Base-by-base conservation (phyloP, 768 basidiomycete genomes). In the Calocera viscosa region DNA sequence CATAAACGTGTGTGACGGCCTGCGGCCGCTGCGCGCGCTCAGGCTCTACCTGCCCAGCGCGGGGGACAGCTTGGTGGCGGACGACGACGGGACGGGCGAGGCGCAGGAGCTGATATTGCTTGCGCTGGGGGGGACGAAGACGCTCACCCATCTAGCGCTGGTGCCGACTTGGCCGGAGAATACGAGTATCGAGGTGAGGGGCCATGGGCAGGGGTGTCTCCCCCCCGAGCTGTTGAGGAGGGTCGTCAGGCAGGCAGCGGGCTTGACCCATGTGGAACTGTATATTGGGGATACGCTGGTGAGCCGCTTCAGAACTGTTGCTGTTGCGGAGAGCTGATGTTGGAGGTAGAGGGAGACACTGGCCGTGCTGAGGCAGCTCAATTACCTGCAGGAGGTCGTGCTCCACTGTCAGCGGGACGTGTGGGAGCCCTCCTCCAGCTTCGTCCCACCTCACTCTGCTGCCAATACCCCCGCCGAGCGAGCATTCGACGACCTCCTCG, bases 211-310 rank as follows among this genome's bases (percentile, higher is more conserved):
- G 53, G 53, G 53, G 53, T 28, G 24, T 26, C 14, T 60, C 14
- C 53, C 53, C 30, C 53, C 53, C 30, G 11, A 2, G 11, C 26
- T 60, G 53, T 2, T 60, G 30, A 30, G 22, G 26, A 7, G 16
- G 14, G 19, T 60, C 10, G 53, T 60, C 26, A 32, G 53, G 14
- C 5, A 11, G 16, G 53, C 53, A 32, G 3, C 7, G 53, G 30
- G 53, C 11, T 32, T 49, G 14, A 22, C 11, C 5, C 11, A 32
- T 10, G 26, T 60, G 14, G 53, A 60, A 19, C 26, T 60, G 24
- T 60, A 60, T 60, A 22, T 60, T 19, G 53, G 53, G 53, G 53
- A 60, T 32, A 60, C 30, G 30, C 53, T 60, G 53, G 53, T 60
- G 30, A 5, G 53, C 22, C 30, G 7, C 26, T 22, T 2, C n/a